Percentiles rank a stretch among this genome's conserved stretches.
Conservation (phyloP, 2,329 filamentous ascomycete species). For the Epichloe amarillans region DNA sequence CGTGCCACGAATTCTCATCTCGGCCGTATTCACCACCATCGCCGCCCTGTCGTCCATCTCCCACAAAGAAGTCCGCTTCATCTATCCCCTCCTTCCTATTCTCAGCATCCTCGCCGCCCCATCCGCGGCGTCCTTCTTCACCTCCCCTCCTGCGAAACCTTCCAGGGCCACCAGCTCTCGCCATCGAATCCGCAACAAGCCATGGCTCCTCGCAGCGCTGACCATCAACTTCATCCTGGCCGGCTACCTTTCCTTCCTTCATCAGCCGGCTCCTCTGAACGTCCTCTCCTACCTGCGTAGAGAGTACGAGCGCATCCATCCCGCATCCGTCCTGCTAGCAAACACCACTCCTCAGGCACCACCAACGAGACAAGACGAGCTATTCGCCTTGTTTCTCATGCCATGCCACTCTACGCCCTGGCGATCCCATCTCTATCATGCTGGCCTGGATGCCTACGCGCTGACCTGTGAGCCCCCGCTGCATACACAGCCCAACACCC, state of each 20-base stretch:
- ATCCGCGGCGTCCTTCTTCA: conserved; percentile 53
- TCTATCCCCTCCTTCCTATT: conserved; percentile 82
- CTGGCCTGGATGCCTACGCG: conserved; percentile 65
- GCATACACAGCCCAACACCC: conserved; percentile 41
- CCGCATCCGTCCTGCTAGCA: conserved; percentile 14
- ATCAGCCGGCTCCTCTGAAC: conserved; percentile 67
- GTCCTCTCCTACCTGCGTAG: conserved; percentile 64
- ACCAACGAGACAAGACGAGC: conserved; percentile 24
- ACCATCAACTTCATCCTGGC: conserved; percentile 57
- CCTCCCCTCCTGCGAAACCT: conserved; percentile 17
- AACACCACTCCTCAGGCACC: conserved; percentile 9
- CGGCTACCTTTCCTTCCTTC: conserved; percentile 59
- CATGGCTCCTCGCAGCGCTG: conserved; percentile 45
- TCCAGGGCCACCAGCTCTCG: conserved; percentile 13
- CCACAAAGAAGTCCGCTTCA: conserved; percentile 96
- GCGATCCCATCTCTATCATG: conserved; percentile 74
- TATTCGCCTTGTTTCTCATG: conserved; percentile 73
- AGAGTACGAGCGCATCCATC: conserved; percentile 50
- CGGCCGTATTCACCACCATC: conserved; percentile 46
- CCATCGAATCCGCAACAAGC: conserved; percentile 34
- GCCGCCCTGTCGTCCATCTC: conserved; percentile 60
- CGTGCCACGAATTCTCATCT: conserved; percentile 33
- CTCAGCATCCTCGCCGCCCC: conserved; percentile 69
- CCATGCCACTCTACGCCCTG: conserved; percentile 95
- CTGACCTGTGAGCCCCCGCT: conserved; percentile 85